Conservation (phyloP, 805 yeast genomes). For the Wickerhamomyces chaumierensis region DNA sequence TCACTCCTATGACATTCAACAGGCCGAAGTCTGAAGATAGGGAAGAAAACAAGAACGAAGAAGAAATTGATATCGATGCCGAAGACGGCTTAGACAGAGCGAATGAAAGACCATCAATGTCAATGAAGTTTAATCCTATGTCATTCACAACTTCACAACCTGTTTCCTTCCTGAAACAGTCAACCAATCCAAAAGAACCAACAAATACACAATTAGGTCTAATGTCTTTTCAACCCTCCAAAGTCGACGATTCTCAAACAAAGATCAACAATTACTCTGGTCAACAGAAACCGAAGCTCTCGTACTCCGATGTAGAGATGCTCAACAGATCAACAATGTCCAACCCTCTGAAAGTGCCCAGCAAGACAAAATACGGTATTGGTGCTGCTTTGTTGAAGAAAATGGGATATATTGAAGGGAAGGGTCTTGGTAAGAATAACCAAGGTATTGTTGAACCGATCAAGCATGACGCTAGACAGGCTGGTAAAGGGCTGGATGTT, state of each 20-base stretch:
- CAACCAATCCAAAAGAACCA: constrained; percentile 1
- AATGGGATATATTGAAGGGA: constrained; percentile 84
- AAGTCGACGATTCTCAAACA: no score
- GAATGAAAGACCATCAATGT: background rate
- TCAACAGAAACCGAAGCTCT: constrained; percentile 1
- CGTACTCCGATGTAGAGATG: background rate
- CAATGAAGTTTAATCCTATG: constrained; percentile 2
- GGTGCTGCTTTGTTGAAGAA: constrained; percentile 69
- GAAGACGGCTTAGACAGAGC: constrained; percentile 10
- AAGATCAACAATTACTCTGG: no score
- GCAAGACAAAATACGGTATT: constrained; percentile 49
- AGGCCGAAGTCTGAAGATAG: background rate
- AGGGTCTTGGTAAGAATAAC: constrained; percentile 68
- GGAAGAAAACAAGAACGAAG: no score
- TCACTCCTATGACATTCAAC: constrained; percentile 1
- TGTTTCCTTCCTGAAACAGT: background rate
- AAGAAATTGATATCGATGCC: constrained; percentile 5
- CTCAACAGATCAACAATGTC: constrained; percentile 17
- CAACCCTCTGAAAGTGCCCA: constrained; percentile 2
- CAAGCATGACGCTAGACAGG: constrained; percentile 45
- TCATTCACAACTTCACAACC: background rate
- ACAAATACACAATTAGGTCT: no score
- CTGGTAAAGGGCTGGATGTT: constrained; percentile 70
- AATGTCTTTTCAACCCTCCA: no score
- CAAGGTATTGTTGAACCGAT: constrained; percentile 78